phyloP scores from a whole-genome alignment of 116 monocot species.

The Posidonia oceanica region DNA sequence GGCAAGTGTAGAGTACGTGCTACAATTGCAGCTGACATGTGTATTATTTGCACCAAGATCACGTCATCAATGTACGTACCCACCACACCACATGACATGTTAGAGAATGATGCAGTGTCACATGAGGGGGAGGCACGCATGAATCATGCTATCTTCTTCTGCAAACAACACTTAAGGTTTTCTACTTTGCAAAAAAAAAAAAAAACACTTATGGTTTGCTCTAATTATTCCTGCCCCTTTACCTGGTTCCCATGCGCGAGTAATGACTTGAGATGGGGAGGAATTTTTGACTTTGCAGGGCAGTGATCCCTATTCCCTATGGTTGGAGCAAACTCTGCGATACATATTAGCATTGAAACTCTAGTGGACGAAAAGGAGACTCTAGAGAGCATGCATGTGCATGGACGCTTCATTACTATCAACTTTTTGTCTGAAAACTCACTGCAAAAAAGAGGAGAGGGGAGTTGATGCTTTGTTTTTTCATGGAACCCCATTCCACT shows the following conservation, averaged over 20 bases:
- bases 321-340: not conserved
- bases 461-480: not conserved
- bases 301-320: not conserved
- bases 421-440: not conserved
- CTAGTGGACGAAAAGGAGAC: too few species aligned
- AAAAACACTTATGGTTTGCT: not conserved
- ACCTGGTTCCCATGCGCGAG: not conserved
- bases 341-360: too few species aligned
- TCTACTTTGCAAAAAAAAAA: not conserved
- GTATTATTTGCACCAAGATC: too few species aligned
- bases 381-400: not conserved
- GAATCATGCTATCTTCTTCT: slow-evolving; percentile 8
- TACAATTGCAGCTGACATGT: too few species aligned
- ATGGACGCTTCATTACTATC: not conserved
- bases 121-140: not conserved
- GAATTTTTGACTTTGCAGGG: not conserved
- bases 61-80: too few species aligned
- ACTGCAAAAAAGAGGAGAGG: not conserved
- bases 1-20: too few species aligned
- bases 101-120: slow-evolving; percentile 1
- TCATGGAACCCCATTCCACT: not conserved
- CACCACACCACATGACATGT: not conserved
- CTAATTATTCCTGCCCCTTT: not conserved
- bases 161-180: slow-evolving; percentile 7
- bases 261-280: not conserved